Conservation (phyloP, 257 asterid species). For the Ehretia macrophylla region DNA sequence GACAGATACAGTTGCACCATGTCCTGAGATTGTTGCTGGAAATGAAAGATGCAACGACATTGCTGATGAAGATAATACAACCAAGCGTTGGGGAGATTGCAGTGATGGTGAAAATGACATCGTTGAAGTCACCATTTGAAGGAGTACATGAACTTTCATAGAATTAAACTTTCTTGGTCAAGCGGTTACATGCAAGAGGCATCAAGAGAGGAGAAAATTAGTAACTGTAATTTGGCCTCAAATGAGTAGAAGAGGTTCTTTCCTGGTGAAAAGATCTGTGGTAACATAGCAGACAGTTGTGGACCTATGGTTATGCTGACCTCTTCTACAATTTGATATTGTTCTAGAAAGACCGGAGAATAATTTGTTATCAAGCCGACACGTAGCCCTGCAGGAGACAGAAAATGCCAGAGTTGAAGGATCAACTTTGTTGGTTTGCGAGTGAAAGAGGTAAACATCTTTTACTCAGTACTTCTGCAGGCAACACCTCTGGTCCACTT, state of each 20-base stretch:
- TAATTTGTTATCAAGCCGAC: no score
- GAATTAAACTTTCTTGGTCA: slow-evolving; percentile 1
- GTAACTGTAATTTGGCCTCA: no score
- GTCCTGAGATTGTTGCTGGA: not conserved
- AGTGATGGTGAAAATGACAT: slow-evolving; percentile 70
- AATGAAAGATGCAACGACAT: not conserved
- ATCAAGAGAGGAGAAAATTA: no score
- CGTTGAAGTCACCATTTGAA: slow-evolving; percentile 39
- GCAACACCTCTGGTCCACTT: not conserved
- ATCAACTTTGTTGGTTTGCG: no score
- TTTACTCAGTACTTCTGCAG: not conserved
- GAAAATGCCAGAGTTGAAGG: no score
- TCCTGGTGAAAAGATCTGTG: no score
- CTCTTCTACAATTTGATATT: not conserved
- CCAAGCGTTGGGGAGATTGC: slow-evolving; percentile 73
- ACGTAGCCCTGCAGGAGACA: no score
- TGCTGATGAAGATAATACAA: slow-evolving; percentile 19
- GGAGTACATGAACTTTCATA: not conserved
- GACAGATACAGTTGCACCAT: slow-evolving; percentile 21
- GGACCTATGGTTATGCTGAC: no score
- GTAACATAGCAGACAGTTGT: no score
- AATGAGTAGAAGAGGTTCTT: no score
- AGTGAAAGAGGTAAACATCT: not conserved
- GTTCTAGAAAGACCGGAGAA: not conserved
- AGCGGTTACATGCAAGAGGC: no score